Percentiles rank a stretch among this genome's conserved stretches.
Evolutionary conservation across 73 alveolate species (phyloP).

Genomic region (Paramecium caudatum): DNA sequence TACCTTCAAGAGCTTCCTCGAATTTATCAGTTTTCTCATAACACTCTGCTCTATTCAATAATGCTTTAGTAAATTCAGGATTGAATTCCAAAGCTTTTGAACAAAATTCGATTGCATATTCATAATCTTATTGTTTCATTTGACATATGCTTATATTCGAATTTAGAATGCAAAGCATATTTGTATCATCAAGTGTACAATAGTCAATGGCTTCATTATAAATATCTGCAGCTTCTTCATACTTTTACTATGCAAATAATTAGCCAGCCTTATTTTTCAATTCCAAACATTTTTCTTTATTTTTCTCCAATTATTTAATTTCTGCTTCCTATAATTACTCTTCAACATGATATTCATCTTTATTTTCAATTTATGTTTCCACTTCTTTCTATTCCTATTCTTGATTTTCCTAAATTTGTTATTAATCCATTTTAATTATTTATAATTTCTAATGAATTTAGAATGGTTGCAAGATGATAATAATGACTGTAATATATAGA

Average conservation of each 20-base stretch:
- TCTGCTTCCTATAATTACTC: not conserved
- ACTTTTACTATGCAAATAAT: not conserved
- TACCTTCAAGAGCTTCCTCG: conserved; percentile 78
- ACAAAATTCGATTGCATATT: conserved; percentile 61
- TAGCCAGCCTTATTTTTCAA: conserved; percentile 72
- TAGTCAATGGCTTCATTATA: conserved; percentile 75
- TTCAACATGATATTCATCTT: too few relatives aligned
- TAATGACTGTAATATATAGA: too few relatives aligned
- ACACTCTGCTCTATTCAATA: conserved; percentile 69
- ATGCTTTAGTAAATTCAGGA: conserved; percentile 78
- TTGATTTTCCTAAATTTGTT: too few relatives aligned
- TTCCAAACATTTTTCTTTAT: conserved; percentile 74
- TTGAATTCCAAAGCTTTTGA: conserved; percentile 73
- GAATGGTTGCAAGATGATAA: conserved; percentile 9
- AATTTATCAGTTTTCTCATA: conserved; percentile 76
- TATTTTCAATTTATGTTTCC: too few relatives aligned
- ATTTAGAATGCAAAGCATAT: conserved; percentile 67
- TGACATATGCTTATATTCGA: conserved; percentile 76
- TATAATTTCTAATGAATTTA: conserved; percentile 26
- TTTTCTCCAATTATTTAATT: conserved; percentile 14
- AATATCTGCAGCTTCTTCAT: conserved; percentile 60
- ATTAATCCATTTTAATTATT: too few relatives aligned
- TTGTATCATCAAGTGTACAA: conserved; percentile 62
- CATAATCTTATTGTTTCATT: conserved; percentile 51
- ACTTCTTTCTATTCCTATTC: too few relatives aligned